Base-by-base conservation (phyloP, 768 basidiomycete genomes). In the Boletus eberwhitei region DNA sequence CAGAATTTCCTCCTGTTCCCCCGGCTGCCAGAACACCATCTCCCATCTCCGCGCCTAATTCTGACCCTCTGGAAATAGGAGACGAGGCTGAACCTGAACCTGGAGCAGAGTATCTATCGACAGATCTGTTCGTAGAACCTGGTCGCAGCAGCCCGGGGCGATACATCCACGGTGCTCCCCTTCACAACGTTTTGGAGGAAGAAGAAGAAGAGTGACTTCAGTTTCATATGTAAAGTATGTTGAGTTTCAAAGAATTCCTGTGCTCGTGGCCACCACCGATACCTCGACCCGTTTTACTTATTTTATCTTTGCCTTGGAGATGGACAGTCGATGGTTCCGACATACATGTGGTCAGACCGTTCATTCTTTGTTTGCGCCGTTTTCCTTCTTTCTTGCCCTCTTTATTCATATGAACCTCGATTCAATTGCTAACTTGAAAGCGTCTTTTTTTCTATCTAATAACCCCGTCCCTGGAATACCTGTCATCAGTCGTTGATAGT, bases 171-270 rank as follows among this genome's bases (percentile, higher is more conserved):
- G 91, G 91, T 24, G 88, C 88, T 8, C 91, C 91, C 29, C 76
- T 93, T 63, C 88, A 92, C 59, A 93, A 93, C 57, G 91, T 93
- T 39, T 22, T 91, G 45, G 91, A 92, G 67, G 90, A 91, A 62
- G 86, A 88, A 54, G 88, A 90, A 57, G 86, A 89, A 62, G 84
- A 85, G 2, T 59, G 38, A 53, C 37, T 48, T 45, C 45, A 22
- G 43, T 37, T 49, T 50, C 45, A 8, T 49, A 12, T 64, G 64
- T 68, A 59, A 65, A 49, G 48, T 61, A 65, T 59, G 58, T 58
- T 51, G 53, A 46, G 43, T 56, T 58, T 58, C 40, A 6, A 52
- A 54, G 37, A 31, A 38, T 51, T 48, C 34, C 9, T 59, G 29
- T 54, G 52, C 46, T 63, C 49, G 54, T 67, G 55, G 51, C 40